Evolutionary conservation across 192 early-diverging fungal genomes (phyloP).

Genomic region (Backusella psychrophila): DNA sequence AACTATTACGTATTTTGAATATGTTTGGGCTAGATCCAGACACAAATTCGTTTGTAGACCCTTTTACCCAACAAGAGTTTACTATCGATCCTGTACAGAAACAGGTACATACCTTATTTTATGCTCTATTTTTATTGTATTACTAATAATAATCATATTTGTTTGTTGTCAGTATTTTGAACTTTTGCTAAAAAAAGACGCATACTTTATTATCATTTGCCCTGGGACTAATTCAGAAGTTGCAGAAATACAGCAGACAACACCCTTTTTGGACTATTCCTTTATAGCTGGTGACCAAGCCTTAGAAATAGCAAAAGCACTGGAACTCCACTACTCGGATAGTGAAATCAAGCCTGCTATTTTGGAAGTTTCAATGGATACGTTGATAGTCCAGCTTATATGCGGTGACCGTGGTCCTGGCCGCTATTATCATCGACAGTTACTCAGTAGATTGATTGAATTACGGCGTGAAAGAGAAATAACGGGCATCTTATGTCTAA

Average conservation of each 20-base stretch:
- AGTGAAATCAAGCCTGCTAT: constrained; percentile 32
- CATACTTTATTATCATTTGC: constrained; percentile 36
- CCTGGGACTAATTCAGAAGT: constrained; percentile 26
- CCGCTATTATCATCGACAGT: constrained; percentile 15
- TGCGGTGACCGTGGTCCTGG: constrained; percentile 26
- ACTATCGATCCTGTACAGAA: constrained; percentile 22
- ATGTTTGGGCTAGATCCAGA: constrained; percentile 28
- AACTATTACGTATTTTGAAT: constrained; percentile 30
- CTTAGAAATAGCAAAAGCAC: constrained; percentile 11
- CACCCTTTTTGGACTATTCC: constrained; percentile 27
- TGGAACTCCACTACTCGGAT: constrained; percentile 25
- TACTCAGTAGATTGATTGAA: constrained; percentile 19
- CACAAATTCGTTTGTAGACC: constrained; percentile 17
- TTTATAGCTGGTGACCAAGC: constrained; percentile 30
- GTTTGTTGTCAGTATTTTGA: constrained; percentile 23
- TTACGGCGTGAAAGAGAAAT: constrained; percentile 22
- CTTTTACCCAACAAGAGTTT: constrained; percentile 20
- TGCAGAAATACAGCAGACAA: constrained; percentile 12
- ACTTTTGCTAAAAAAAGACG: constrained; percentile 30
- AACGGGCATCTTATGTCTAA: constrained; percentile 11
- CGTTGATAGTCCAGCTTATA: constrained; percentile 23
- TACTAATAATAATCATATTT: constrained; percentile 2
- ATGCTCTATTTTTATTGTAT: neutral
- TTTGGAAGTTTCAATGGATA: constrained; percentile 13
- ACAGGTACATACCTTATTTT: constrained; percentile 12